A percentile compares a stretch with the other conserved stretches of the same genome.
Evolutionary conservation across 2,329 filamentous ascomycete genomes (phyloP).

Genomic region (Oidium heveae): DNA sequence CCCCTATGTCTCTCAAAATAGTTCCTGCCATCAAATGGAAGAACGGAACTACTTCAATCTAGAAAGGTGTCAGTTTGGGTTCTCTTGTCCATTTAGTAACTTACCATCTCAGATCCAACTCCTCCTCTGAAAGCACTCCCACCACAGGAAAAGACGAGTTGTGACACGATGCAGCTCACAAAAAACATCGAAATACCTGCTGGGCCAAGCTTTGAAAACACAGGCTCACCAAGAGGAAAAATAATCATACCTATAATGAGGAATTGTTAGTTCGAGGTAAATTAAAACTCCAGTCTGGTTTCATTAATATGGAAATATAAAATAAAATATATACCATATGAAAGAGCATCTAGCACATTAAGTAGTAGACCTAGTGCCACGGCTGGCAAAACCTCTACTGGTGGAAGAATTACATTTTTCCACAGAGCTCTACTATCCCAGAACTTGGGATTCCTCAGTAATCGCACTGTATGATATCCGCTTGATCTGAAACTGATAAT

Average conservation of each 20-base stretch:
- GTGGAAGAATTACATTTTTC: conserved; percentile 36
- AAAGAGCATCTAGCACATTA: conserved; percentile 83
- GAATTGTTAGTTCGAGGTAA: conserved; percentile 1
- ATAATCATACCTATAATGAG: conserved; percentile 50
- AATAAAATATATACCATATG: conserved; percentile 38
- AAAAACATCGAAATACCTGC: conserved; percentile 98
- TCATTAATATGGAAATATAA: background rate
- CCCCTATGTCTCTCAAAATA: conserved; percentile 55
- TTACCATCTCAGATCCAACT: conserved; percentile 75
- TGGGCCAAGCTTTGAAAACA: conserved; percentile 67
- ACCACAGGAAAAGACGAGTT: conserved; percentile 63
- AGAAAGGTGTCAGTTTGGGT: conserved; percentile 1
- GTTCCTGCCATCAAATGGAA: conserved; percentile 95
- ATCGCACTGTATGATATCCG: background rate
- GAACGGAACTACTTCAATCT: conserved; percentile 95
- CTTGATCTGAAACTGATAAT: too few relatives aligned
- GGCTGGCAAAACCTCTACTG: conserved; percentile 50
- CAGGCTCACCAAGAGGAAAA: conserved; percentile 67
- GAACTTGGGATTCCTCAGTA: conserved; percentile 32
- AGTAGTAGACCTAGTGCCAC: conserved; percentile 72
- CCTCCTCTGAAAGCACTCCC: conserved; percentile 77
- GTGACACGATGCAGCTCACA: conserved; percentile 85
- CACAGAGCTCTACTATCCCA: conserved; percentile 48
- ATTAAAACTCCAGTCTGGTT: background rate
- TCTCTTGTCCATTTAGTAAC: conserved; percentile 8